Evolutionary conservation across 176 grass and related monocot genomes (phyloP), one percentile per base, ranked within the genome.

Genomic region (Oryza rufipogon): DNA sequence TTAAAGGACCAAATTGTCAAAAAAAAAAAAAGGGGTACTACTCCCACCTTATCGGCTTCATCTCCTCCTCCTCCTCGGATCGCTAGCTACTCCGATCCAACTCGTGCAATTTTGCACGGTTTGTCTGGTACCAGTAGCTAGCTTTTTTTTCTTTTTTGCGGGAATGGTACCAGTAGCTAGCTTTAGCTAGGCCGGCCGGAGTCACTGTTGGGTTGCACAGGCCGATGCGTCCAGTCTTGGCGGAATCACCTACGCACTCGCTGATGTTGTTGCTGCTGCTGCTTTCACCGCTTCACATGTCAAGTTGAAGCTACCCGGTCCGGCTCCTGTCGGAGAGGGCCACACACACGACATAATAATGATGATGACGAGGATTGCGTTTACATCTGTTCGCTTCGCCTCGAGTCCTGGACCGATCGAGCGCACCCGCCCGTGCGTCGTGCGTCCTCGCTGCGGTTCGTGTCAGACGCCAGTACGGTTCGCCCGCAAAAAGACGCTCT

Each of bases 241-340:
- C 14, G 26, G 9, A 48, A 47, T 20, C 54, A 4, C 19, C 19
- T 3, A 32, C 30, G 30, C 54, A 7, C 54, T 58, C 17, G 17
- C 54, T 58, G 52, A 19, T 58, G 52, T 6, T 58, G 52, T 1
- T n/a, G 54, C 54, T 58, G 54, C 54, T 58, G 54, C 19, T 58
- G 17, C 54, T 58, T 52, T 67, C 85, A 47, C 36, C 39, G 71
- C 36, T 63, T 20, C 71, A 7, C 34, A 20, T 81, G 71, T 76
- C 64, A 44, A 81, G 23, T 58, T 48, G 65, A 72, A 80, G 73
- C 51, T 11, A 16, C 10, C 23, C 15, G 54, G 17, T 58, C 9
- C 23, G 8, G 52, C 52, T 58, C 17, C 17, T 58, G 54, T 58
- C 52, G 19, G 7, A 6, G 23, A 32, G 46, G 73, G 47, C 47